These are phyloP conservation scores for Yamadazyma diospyri DNA, from an alignment of 1,139 yeast genomes.

Conservation along the genomic window DNA sequence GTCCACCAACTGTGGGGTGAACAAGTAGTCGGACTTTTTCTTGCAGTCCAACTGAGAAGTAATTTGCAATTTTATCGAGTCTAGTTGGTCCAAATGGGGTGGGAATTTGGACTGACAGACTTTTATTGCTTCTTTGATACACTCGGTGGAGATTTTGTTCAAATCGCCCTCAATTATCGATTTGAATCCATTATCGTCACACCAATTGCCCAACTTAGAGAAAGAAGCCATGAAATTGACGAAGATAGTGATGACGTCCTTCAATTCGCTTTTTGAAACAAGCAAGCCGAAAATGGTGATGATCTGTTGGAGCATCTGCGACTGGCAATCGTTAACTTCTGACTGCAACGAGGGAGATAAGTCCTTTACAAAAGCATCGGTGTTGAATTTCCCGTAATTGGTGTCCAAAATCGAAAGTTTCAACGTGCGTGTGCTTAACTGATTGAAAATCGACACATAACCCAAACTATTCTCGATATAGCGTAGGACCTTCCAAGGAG, in stretches of 20 bases:
- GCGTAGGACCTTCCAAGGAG: conserved; percentile 1
- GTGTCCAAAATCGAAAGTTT: neutral
- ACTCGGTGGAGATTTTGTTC: neutral
- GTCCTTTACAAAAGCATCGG: conserved; percentile 9
- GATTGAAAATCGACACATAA: conserved; percentile 25
- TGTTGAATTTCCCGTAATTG: conserved; percentile 10
- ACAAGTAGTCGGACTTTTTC: neutral
- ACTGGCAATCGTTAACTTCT: conserved; percentile 11
- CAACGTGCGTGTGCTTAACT: neutral
- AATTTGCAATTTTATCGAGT: neutral
- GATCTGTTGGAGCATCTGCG: conserved; percentile 7
- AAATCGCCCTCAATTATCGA: conserved; percentile 3
- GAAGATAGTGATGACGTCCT: neutral
- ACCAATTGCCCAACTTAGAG: conserved; percentile 9
- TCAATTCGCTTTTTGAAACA: neutral
- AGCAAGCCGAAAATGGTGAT: neutral
- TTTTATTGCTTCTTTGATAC: neutral
- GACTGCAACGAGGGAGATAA: conserved; percentile 10
- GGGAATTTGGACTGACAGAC: conserved; percentile 2
- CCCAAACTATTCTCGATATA: conserved; percentile 30
- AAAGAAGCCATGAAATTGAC: conserved; percentile 10
- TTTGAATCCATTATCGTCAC: conserved; percentile 13
- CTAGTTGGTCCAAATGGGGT: conserved; percentile 4
- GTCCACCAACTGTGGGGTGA: conserved; percentile 8
- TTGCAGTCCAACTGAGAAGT: conserved; percentile 3